phyloP scores from a whole-genome alignment of 2,329 filamentous ascomycete species.

The Verticillium albo-atrum region DNA sequence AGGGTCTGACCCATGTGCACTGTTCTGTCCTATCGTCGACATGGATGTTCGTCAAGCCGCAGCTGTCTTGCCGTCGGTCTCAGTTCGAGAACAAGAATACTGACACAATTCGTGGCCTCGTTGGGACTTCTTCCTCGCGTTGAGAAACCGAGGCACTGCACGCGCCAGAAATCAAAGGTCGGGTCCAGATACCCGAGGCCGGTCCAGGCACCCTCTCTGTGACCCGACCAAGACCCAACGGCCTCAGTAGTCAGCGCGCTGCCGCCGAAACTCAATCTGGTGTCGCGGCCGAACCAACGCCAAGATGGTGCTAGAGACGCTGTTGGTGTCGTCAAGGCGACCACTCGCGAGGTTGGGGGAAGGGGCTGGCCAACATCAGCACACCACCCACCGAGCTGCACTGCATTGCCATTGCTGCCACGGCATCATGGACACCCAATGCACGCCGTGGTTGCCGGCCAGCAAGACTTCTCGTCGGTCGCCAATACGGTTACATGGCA shows the following conservation, averaged over 20 bases:
- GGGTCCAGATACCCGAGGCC: no score
- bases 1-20: neutral
- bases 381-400: neutral
- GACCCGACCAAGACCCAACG: neutral
- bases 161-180: no score
- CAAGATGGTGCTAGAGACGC: neutral
- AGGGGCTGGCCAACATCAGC: neutral
- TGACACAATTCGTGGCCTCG: neutral
- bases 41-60: neutral
- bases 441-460: neutral
- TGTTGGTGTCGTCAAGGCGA: neutral
- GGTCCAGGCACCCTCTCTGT: neutral
- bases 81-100: neutral
- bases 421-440: neutral
- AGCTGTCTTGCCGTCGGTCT: neutral
- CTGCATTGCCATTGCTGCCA: neutral
- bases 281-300: neutral
- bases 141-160: no score
- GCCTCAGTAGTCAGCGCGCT: neutral
- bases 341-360: neutral
- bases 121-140: no score
- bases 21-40: neutral
- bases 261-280: neutral
- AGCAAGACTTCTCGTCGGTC: no score
- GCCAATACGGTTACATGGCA: no score